Evolutionary conservation across 1,139 yeast genomes (phyloP).

Genomic region (Pichia terricola): DNA sequence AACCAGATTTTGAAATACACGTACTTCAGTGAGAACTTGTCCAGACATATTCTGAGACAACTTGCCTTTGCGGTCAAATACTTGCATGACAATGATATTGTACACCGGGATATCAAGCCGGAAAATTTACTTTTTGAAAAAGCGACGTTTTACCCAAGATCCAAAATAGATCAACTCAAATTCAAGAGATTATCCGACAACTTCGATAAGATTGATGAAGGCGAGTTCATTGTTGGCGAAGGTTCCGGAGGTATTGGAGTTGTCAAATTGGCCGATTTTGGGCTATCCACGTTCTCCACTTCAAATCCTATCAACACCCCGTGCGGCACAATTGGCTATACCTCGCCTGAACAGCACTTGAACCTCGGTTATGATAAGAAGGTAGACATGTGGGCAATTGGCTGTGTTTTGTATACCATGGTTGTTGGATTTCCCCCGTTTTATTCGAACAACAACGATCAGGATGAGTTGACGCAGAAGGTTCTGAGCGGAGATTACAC

Average conservation of each 20-base stretch:
- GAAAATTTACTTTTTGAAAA: conserved; percentile 85
- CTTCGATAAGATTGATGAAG: conserved; percentile 73
- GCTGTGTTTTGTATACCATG: conserved; percentile 55
- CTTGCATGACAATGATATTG: conserved; percentile 79
- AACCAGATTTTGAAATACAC: conserved; percentile 68
- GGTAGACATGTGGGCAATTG: conserved; percentile 95
- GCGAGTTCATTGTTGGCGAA: conserved; percentile 59
- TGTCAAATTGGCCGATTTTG: conserved; percentile 83
- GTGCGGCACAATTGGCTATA: conserved; percentile 85
- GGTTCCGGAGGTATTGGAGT: conserved; percentile 90
- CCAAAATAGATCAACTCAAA: conserved; percentile 26
- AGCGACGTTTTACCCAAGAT: conserved; percentile 46
- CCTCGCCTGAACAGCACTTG: conserved; percentile 78
- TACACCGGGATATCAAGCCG: conserved; percentile 92
- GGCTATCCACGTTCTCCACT: conserved; percentile 52
- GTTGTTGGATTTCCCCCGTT: conserved; percentile 58
- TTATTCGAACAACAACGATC: conserved; percentile 41
- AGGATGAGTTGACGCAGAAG: conserved; percentile 46
- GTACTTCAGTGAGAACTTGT: conserved; percentile 76
- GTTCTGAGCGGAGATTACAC: conserved; percentile 52
- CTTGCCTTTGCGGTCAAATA: conserved; percentile 75
- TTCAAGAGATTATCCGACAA: conserved; percentile 52
- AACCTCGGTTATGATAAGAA: conserved; percentile 39
- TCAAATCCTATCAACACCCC: conserved; percentile 70
- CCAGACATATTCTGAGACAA: conserved; percentile 79